Percentiles rank a stretch among this genome's conserved stretches.
These are phyloP conservation scores for Penicillium herquei DNA, from an alignment of 495 filamentous ascomycete species.

Conservation along the genomic window DNA sequence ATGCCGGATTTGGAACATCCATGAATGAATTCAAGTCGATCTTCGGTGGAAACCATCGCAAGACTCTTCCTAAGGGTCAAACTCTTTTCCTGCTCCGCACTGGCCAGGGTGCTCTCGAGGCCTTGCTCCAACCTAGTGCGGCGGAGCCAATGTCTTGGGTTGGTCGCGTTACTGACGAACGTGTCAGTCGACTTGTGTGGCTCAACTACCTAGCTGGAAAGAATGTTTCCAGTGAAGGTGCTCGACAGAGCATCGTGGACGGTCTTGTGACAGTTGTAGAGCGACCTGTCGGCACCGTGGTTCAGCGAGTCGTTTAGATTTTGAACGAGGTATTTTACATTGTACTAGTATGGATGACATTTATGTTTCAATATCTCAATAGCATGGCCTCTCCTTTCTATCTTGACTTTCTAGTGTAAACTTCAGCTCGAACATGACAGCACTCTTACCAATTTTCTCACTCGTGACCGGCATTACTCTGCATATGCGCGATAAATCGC, in stretches of 20 bases:
- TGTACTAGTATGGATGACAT: too few relatives aligned
- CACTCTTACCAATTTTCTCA: background rate
- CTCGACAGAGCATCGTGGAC: conserved; percentile 78
- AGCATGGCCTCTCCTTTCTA: background rate
- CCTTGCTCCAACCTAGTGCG: conserved; percentile 59
- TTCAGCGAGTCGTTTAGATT: conserved; percentile 59
- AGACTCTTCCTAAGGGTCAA: conserved; percentile 70
- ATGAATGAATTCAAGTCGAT: conserved; percentile 73
- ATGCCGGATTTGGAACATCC: conserved; percentile 67
- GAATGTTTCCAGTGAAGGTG: conserved; percentile 80
- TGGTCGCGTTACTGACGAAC: conserved; percentile 72
- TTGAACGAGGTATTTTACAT: too few relatives aligned
- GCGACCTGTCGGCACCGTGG: conserved; percentile 82
- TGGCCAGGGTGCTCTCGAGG: conserved; percentile 60
- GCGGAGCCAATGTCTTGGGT: conserved; percentile 49
- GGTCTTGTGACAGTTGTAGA: conserved; percentile 87
- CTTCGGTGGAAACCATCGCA: conserved; percentile 66
- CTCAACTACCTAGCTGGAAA: conserved; percentile 84
- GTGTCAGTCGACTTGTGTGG: conserved; percentile 81
- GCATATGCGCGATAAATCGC: conserved; percentile 57
- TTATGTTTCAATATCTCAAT: background rate
- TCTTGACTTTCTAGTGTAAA: background rate
- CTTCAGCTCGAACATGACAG: background rate
- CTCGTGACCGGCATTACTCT: conserved; percentile 28
- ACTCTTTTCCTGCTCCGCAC: conserved; percentile 73